phyloP scores from a whole-genome alignment of 192 early-diverging fungal species.

The Chytriomyces sp. region DNA sequence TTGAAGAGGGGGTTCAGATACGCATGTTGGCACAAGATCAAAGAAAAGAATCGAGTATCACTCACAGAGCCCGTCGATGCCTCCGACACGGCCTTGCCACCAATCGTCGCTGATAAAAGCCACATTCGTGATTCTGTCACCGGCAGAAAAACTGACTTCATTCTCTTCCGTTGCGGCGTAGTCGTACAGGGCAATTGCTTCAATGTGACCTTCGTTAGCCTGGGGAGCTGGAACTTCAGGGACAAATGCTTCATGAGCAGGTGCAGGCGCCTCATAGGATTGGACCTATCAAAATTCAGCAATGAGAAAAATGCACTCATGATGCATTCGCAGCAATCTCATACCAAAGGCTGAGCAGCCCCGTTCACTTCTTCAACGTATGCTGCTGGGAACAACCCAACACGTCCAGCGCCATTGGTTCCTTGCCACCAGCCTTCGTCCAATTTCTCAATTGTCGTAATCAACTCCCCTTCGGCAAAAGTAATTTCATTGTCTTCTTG shows the following conservation, averaged over 20 bases:
- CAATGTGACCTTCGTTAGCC: constrained; percentile 7
- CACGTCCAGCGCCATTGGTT: constrained; percentile 71
- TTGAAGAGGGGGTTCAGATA: background rate
- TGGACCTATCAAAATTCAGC: no score
- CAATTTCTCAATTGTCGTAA: constrained; percentile 76
- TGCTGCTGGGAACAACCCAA: constrained; percentile 83
- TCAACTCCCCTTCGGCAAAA: constrained; percentile 81
- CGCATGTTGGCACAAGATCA: background rate
- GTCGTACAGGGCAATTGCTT: constrained; percentile 64
- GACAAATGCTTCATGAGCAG: constrained; percentile 9
- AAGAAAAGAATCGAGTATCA: background rate
- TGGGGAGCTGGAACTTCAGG: constrained; percentile 3
- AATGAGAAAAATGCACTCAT: no score
- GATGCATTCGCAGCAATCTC: no score
- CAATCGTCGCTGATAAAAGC: constrained; percentile 86
- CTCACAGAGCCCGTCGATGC: constrained; percentile 46
- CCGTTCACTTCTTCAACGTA: constrained; percentile 44
- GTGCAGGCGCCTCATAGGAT: background rate
- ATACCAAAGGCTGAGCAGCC: no score
- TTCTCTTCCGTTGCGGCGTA: constrained; percentile 86
- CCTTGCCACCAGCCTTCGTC: constrained; percentile 96
- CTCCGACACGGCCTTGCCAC: constrained; percentile 79
- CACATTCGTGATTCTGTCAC: constrained; percentile 77
- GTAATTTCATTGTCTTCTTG: constrained; percentile 85
- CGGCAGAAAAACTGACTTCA: constrained; percentile 81